Base-by-base conservation (phyloP, 208 protist genomes). In the Histomonas meleagridis region DNA sequence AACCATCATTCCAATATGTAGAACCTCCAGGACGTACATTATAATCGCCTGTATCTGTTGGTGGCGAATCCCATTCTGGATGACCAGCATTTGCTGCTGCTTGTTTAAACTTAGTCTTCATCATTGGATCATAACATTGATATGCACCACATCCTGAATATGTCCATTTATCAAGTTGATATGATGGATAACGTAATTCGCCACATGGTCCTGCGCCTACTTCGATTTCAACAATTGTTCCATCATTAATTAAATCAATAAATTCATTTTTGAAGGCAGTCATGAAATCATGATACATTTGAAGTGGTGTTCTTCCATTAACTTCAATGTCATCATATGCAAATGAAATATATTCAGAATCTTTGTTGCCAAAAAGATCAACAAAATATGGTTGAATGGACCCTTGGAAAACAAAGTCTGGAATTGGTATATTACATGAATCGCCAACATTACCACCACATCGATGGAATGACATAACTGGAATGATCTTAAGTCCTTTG, bases 361-460 rank as follows among this genome's bases (percentile, higher is more conserved):
- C 81, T 28, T 16, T 53, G 23, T 95, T 40, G 5, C 92, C 91
- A 0, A 92, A 7, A 46, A 62, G 38, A 92, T 96, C 95, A 5
- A 72, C 92, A 91, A 96, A 96, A 49, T 72, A 96, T 91, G 60
- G 53, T 43, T 91, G 35, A 10, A 93, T 26, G 12, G 5, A 93
- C 91, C 92, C 62, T 32, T 46, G 2, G 21, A 91, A 69, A 23
- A 96, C 94, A 93, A 93, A 96, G 7, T 26, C 5, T 28, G 95
- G 95, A 28, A 96, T 81, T 32, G 92, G 48, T 70, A 96, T 95
- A 86, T 95, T 92, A 90, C 91, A 94, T 16, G 10, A 16, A 79
- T 96, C 95, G 62, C 95, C 95, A 49, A 96, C 94, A 92, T 96
- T 96, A 14, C 93, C 94, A 49, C 95, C 95, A 86, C 95, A 96